These are phyloP conservation scores for Aspergillus asperescens DNA, from an alignment of 495 filamentous ascomycete genomes.

Conservation along the genomic window DNA sequence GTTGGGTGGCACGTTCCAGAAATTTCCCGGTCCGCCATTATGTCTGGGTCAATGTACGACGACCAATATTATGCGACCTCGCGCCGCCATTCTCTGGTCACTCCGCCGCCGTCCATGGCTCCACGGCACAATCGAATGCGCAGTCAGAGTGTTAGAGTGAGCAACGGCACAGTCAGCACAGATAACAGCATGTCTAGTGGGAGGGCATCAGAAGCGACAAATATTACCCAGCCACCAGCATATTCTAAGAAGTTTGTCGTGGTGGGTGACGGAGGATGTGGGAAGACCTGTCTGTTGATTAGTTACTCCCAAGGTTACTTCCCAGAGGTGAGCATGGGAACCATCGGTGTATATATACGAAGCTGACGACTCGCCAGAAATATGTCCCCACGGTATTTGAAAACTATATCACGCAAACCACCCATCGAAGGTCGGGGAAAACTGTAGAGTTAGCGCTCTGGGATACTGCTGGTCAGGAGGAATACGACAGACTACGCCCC, in stretches of 20 bases:
- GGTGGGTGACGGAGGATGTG: slow-evolving; percentile 95
- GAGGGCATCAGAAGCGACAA: slow-evolving; percentile 67
- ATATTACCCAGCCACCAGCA: slow-evolving; percentile 79
- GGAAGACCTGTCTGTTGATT: slow-evolving; percentile 97
- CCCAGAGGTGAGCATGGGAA: slow-evolving; percentile 70
- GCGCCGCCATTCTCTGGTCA: slow-evolving; percentile 45
- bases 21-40: slow-evolving; percentile 26
- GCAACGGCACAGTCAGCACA: slow-evolving; percentile 81
- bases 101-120: slow-evolving; percentile 42
- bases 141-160: slow-evolving; percentile 57
- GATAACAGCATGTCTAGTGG: slow-evolving; percentile 61
- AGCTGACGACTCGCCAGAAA: slow-evolving; percentile 59
- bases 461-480: slow-evolving; percentile 98
- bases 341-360: neutral
- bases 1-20: slow-evolving; percentile 20
- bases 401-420: slow-evolving; percentile 97
- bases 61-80: slow-evolving; percentile 47
- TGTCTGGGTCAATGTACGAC: slow-evolving; percentile 46
- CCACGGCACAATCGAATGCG: slow-evolving; percentile 49
- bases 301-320: slow-evolving; percentile 98
- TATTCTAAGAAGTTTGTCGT: slow-evolving; percentile 99
- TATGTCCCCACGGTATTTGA: slow-evolving; percentile 99
- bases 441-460: slow-evolving; percentile 93
- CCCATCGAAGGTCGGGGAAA: slow-evolving; percentile 80
- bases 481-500: slow-evolving; percentile 92